Evolutionary conservation across 306 rosid genomes (phyloP).

Genomic region (Neltuma alba): DNA sequence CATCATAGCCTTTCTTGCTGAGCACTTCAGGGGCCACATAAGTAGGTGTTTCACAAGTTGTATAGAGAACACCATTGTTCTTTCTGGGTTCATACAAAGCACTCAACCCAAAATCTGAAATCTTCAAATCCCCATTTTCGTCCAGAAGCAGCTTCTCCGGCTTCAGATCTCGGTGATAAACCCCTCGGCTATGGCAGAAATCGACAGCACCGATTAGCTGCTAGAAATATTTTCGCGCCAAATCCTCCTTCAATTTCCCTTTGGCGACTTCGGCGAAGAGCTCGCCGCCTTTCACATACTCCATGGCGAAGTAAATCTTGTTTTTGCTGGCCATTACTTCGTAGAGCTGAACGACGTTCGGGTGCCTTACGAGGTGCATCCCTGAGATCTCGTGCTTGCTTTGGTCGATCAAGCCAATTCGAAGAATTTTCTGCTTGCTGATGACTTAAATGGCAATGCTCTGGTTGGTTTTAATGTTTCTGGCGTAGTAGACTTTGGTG

Average conservation of each 20-base stretch:
- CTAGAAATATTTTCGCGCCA: slow-evolving; percentile 78
- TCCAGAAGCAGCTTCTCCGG: slow-evolving; percentile 92
- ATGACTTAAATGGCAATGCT: slow-evolving; percentile 79
- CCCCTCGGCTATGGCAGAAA: slow-evolving; percentile 93
- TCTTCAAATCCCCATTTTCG: slow-evolving; percentile 77
- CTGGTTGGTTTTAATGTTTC: slow-evolving; percentile 58
- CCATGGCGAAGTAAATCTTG: slow-evolving; percentile 91
- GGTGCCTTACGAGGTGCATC: slow-evolving; percentile 82
- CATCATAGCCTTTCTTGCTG: slow-evolving; percentile 78
- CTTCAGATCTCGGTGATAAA: slow-evolving; percentile 84
- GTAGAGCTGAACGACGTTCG: slow-evolving; percentile 86
- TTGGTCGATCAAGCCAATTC: slow-evolving; percentile 85
- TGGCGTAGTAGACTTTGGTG: slow-evolving; percentile 84
- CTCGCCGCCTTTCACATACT: slow-evolving; percentile 86
- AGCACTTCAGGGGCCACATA: slow-evolving; percentile 94
- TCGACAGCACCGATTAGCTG: slow-evolving; percentile 87
- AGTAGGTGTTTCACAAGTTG: slow-evolving; percentile 96
- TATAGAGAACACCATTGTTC: slow-evolving; percentile 87
- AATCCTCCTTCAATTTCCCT: slow-evolving; percentile 80
- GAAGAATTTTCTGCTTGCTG: slow-evolving; percentile 72
- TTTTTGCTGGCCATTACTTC: slow-evolving; percentile 96
- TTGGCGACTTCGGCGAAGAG: slow-evolving; percentile 76
- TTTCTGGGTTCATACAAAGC: slow-evolving; percentile 72
- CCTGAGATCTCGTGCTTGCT: slow-evolving; percentile 91
- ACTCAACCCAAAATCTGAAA: slow-evolving; percentile 89